phyloP scores from a whole-genome alignment of 2,329 filamentous ascomycete species.

The Penicillium sclerotiorum region DNA sequence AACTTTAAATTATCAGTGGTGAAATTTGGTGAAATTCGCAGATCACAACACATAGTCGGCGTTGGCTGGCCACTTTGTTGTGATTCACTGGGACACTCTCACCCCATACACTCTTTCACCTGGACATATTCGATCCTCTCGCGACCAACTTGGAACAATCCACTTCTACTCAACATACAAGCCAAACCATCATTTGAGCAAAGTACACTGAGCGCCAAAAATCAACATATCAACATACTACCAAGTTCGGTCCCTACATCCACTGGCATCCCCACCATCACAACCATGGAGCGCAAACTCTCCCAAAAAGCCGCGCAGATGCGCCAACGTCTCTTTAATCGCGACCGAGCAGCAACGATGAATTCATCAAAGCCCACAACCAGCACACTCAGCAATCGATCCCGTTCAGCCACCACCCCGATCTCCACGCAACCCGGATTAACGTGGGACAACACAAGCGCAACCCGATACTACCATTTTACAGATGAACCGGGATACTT shows the following conservation, averaged over 20 bases:
- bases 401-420: slow-evolving; percentile 22
- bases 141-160: too few relatives aligned
- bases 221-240: background rate
- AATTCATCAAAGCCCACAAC: slow-evolving; percentile 1
- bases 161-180: too few relatives aligned
- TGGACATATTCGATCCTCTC: too few relatives aligned
- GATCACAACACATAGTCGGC: slow-evolving; percentile 9
- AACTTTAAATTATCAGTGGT: background rate
- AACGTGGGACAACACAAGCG: slow-evolving; percentile 13
- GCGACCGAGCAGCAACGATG: slow-evolving; percentile 14
- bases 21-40: too few relatives aligned
- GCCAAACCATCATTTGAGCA: too few relatives aligned
- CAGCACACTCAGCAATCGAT: slow-evolving; percentile 12
- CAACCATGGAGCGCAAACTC: slow-evolving; percentile 24
- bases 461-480: slow-evolving; percentile 35
- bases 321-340: slow-evolving; percentile 23
- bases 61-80: slow-evolving; percentile 6
- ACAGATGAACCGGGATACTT: slow-evolving; percentile 37
- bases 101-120: background rate
- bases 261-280: background rate
- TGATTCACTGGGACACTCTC: background rate
- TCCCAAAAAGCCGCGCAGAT: slow-evolving; percentile 24
- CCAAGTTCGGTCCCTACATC: background rate
- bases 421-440: slow-evolving; percentile 4
- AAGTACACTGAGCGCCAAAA: too few relatives aligned